phyloP scores from a whole-genome alignment of 306 rosid species.

The Quercus parvula region DNA sequence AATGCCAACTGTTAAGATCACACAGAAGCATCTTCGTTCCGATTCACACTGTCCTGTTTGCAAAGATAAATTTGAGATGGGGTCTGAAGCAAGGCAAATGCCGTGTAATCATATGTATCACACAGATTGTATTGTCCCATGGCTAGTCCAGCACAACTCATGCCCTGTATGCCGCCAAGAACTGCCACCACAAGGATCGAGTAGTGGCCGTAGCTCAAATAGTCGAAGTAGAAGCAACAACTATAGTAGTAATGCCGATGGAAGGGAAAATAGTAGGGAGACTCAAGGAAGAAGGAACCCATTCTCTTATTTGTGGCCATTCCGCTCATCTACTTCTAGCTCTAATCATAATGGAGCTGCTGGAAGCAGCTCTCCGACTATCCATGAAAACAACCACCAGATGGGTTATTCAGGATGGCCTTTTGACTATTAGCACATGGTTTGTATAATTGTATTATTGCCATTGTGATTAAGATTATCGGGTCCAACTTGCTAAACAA shows the following conservation, averaged over 20 bases:
- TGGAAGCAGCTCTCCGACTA: conserved; percentile 43
- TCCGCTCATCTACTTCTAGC: conserved; percentile 53
- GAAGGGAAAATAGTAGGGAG: conserved; percentile 46
- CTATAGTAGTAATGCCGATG: conserved; percentile 16
- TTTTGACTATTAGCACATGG: conserved; percentile 24
- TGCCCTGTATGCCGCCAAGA: conserved; percentile 87
- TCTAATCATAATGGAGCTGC: conserved; percentile 31
- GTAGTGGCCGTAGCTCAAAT: conserved; percentile 23
- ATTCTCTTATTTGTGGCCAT: conserved; percentile 61
- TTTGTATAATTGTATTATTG: background rate
- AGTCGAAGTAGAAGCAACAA: conserved; percentile 34
- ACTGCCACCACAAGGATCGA: conserved; percentile 45
- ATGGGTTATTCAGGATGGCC: conserved; percentile 62
- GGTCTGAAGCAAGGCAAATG: conserved; percentile 72
- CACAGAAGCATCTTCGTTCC: conserved; percentile 58
- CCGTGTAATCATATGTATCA: conserved; percentile 72
- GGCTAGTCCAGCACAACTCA: conserved; percentile 71
- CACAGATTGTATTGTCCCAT: conserved; percentile 67
- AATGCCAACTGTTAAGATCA: conserved; percentile 63
- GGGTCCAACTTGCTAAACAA: background rate
- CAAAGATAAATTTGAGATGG: conserved; percentile 61
- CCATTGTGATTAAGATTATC: conserved; percentile 4
- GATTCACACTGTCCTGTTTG: conserved; percentile 72
- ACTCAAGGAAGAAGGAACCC: conserved; percentile 52
- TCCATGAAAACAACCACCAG: conserved; percentile 35